Conservation (phyloP, 2,329 filamentous ascomycete species). For the Dichotomopilus funicola region DNA sequence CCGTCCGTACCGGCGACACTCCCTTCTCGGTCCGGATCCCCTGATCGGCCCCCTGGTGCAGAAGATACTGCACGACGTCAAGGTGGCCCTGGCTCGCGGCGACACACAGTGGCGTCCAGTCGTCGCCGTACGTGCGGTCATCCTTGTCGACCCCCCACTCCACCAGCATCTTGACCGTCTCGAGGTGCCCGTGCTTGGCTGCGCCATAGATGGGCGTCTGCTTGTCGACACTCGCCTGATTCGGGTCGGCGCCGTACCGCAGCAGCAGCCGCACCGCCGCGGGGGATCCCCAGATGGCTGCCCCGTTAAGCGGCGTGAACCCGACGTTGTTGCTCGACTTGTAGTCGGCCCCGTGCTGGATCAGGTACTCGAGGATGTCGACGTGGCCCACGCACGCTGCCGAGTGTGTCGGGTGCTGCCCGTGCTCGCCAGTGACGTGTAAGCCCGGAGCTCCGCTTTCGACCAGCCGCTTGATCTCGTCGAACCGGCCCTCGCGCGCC, state of each 20-base stretch:
- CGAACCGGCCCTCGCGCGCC: background rate
- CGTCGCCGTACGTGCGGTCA: background rate
- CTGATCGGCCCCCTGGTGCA: background rate
- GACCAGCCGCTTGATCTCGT: background rate
- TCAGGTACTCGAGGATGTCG: background rate
- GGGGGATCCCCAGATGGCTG: background rate
- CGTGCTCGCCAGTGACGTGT: background rate
- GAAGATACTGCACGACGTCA: background rate
- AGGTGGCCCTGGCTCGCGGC: background rate
- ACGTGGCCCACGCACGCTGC: background rate
- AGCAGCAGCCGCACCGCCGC: background rate
- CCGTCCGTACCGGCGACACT: background rate
- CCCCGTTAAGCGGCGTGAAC: background rate
- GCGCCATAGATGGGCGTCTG: background rate
- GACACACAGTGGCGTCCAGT: background rate
- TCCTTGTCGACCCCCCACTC: background rate
- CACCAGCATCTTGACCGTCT: background rate
- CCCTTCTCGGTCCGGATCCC: background rate
- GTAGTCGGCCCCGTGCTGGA: slow-evolving; percentile 1
- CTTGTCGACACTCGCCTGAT: background rate
- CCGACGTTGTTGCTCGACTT: background rate
- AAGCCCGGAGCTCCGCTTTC: background rate
- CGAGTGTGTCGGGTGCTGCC: background rate
- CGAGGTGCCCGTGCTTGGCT: background rate
- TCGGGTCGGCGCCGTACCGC: background rate